Percentiles rank a stretch among this genome's conserved stretches.
These are phyloP conservation scores for Pythium sp. DNA, from an alignment of 352 stramenopile genomes.

Conservation along the genomic window DNA sequence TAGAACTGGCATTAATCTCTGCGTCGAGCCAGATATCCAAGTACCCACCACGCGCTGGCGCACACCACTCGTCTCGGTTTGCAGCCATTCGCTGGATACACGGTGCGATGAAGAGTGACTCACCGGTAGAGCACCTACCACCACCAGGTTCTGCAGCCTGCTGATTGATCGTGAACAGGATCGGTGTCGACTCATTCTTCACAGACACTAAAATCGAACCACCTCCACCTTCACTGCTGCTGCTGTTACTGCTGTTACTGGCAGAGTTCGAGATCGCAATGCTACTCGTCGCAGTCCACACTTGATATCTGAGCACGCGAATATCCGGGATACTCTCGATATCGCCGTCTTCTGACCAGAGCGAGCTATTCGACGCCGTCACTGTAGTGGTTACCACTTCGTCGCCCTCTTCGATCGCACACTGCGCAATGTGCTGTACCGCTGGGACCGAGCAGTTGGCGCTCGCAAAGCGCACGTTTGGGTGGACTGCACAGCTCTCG, in stretches of 20 bases:
- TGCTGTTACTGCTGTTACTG: background rate
- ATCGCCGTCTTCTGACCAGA: constrained; percentile 10
- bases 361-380: background rate
- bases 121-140: background rate
- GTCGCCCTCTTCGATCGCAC: constrained; percentile 8
- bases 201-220: background rate
- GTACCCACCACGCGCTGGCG: constrained; percentile 2
- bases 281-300: background rate
- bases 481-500: background rate
- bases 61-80: constrained; percentile 11
- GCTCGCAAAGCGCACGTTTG: constrained; percentile 3
- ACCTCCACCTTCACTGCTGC: background rate
- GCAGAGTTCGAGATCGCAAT: background rate
- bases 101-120: constrained; percentile 6
- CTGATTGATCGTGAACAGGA: constrained; percentile 10
- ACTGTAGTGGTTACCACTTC: background rate
- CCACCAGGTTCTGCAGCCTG: background rate
- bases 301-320: background rate
- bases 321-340: constrained; percentile 6
- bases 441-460: constrained; percentile 7
- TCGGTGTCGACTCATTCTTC: background rate
- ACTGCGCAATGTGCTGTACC: constrained; percentile 3
- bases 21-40: constrained; percentile 9
- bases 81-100: background rate
- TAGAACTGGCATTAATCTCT: background rate